phyloP scores from a whole-genome alignment of 306 rosid genomes.

The Carpinus viminea region DNA sequence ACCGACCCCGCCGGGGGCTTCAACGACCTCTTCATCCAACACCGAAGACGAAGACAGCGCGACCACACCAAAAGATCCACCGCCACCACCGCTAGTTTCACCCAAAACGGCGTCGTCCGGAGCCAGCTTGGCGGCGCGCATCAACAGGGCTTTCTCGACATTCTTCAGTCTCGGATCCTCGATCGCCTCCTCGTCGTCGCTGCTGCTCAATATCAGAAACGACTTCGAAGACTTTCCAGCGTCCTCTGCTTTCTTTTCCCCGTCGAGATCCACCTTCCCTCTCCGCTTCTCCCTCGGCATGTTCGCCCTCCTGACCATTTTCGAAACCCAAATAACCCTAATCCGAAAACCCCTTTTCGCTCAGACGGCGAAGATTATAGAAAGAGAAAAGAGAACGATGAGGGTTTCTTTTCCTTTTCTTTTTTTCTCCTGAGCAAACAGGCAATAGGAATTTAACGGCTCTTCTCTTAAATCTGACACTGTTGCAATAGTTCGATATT shows the following conservation, averaged over 20 bases:
- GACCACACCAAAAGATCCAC: too few relatives aligned
- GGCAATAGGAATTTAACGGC: too few relatives aligned
- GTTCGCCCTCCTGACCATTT: conserved; percentile 42
- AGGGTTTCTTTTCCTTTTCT: not conserved
- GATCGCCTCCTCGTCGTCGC: conserved; percentile 74
- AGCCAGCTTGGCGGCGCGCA: conserved; percentile 44
- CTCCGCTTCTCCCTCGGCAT: conserved; percentile 32
- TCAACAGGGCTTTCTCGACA: conserved; percentile 54
- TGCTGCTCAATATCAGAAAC: conserved; percentile 22
- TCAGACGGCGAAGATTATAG: not conserved
- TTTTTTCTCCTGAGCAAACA: too few relatives aligned
- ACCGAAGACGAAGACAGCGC: too few relatives aligned
- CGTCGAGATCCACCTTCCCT: conserved; percentile 35
- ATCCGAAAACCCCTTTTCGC: not conserved
- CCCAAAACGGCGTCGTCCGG: conserved; percentile 10
- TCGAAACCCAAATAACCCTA: not conserved
- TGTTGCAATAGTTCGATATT: too few relatives aligned
- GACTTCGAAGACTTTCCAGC: conserved; percentile 23
- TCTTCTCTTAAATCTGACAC: too few relatives aligned
- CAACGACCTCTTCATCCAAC: too few relatives aligned
- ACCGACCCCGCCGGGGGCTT: too few relatives aligned
- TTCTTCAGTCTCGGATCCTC: conserved; percentile 72
- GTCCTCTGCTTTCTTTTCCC: conserved; percentile 26
- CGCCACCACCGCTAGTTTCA: not conserved
- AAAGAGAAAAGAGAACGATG: not conserved